Conservation (phyloP, 2,329 filamentous ascomycete species). For the Ophiostoma novo-ulmi region DNA sequence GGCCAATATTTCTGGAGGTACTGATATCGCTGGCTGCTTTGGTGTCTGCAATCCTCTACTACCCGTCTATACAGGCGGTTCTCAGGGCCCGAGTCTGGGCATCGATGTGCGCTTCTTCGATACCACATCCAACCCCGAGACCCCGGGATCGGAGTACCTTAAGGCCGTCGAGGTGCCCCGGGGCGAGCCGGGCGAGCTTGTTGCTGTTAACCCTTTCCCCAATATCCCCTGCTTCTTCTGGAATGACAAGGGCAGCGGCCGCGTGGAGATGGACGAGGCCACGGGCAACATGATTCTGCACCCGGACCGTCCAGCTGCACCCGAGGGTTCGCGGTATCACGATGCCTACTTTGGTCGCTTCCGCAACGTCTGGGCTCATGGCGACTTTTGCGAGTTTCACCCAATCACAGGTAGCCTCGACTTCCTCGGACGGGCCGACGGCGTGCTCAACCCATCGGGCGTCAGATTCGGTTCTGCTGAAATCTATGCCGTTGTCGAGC, state of each 20-base stretch:
- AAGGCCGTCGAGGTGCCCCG: conserved; percentile 42
- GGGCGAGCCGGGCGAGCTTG: conserved; percentile 69
- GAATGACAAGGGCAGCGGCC: conserved; percentile 42
- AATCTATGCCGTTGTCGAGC: conserved; percentile 70
- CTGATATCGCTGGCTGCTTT: conserved; percentile 64
- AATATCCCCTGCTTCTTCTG: conserved; percentile 68
- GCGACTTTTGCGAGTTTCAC: conserved; percentile 70
- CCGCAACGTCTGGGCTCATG: conserved; percentile 71
- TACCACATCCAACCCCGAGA: conserved; percentile 42
- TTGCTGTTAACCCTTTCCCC: conserved; percentile 65
- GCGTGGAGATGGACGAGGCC: conserved; percentile 21
- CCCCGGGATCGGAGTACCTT: conserved; percentile 41
- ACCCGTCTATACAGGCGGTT: conserved; percentile 58
- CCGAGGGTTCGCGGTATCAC: conserved; percentile 53
- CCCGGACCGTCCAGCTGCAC: conserved; percentile 33
- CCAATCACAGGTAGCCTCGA: conserved; percentile 59
- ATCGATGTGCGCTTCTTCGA: conserved; percentile 57
- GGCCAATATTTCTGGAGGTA: conserved; percentile 70
- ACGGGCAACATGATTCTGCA: conserved; percentile 24
- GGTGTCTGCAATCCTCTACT: conserved; percentile 61
- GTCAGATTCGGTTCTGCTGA: conserved; percentile 76
- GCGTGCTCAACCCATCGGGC: conserved; percentile 73
- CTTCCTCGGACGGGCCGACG: conserved; percentile 69
- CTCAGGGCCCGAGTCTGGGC: conserved; percentile 47
- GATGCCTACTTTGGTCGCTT: conserved; percentile 59